Percentiles rank a stretch among this genome's conserved stretches.
Evolutionary conservation across 2,329 filamentous ascomycete species (phyloP).

Genomic region (Fusarium sp.): DNA sequence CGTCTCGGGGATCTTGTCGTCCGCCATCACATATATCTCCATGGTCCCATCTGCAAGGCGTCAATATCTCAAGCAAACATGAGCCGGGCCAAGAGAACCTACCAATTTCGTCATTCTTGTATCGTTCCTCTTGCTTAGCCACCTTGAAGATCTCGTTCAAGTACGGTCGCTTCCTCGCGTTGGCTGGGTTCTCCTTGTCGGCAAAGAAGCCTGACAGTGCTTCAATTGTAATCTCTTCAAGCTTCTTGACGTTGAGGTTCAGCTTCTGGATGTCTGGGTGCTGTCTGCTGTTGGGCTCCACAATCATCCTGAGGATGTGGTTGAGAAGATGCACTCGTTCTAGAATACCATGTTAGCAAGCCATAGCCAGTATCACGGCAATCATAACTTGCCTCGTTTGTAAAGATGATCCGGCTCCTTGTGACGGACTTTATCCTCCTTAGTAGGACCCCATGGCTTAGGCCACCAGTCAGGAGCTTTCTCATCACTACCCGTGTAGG

Average conservation of each 20-base stretch:
- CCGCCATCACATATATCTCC: slow-evolving; percentile 63
- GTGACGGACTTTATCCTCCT: slow-evolving; percentile 70
- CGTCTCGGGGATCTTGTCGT: slow-evolving; percentile 63
- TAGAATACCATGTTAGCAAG: slow-evolving; percentile 45
- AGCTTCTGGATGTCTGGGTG: slow-evolving; percentile 66
- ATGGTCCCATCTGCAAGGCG: slow-evolving; percentile 58
- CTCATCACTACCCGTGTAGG: slow-evolving; percentile 75
- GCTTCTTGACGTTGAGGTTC: slow-evolving; percentile 64
- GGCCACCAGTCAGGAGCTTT: slow-evolving; percentile 78
- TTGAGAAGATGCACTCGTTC: slow-evolving; percentile 70
- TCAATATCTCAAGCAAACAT: slow-evolving; percentile 7
- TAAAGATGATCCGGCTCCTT: slow-evolving; percentile 80
- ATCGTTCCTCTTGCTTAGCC: slow-evolving; percentile 68
- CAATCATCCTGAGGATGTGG: slow-evolving; percentile 70
- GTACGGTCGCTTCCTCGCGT: slow-evolving; percentile 66
- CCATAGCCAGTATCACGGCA: neutral
- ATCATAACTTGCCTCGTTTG: slow-evolving; percentile 66
- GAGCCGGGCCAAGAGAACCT: slow-evolving; percentile 31
- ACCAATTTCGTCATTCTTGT: slow-evolving; percentile 69
- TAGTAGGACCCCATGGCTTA: slow-evolving; percentile 62
- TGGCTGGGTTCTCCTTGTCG: slow-evolving; percentile 64
- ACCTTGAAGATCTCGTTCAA: slow-evolving; percentile 73
- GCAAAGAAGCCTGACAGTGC: slow-evolving; percentile 68
- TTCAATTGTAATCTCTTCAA: slow-evolving; percentile 70
- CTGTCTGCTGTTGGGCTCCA: slow-evolving; percentile 62